phyloP scores from a whole-genome alignment of 495 filamentous ascomycete species.

The Penicillium taxi region DNA sequence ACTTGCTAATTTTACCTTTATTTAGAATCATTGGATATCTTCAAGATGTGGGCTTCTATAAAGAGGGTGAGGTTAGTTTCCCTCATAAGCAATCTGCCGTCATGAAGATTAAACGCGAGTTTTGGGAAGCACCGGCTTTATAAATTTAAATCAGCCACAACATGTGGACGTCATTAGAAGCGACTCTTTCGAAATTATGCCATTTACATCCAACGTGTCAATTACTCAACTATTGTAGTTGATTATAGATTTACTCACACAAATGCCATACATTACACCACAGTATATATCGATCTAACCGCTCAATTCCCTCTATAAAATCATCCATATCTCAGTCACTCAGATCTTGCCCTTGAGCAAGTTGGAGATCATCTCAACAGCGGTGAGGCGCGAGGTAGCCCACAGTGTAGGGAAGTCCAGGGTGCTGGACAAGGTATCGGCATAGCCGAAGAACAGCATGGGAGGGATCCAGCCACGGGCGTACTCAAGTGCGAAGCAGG shows the following conservation, averaged over 20 bases:
- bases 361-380: conserved; percentile 63
- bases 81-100: conserved; percentile 90
- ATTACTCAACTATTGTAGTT: too few species aligned
- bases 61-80: conserved; percentile 80
- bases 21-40: conserved; percentile 68
- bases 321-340: conserved; percentile 2
- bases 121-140: conserved; percentile 71
- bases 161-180: too few species aligned
- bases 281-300: not conserved
- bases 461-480: conserved; percentile 84
- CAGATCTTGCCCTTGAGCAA: conserved; percentile 65
- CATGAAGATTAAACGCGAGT: conserved; percentile 73
- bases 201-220: too few species aligned
- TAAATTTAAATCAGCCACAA: too few species aligned
- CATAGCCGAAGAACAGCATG: conserved; percentile 82
- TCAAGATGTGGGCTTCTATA: conserved; percentile 69
- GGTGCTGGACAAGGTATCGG: conserved; percentile 67
- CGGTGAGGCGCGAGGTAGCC: conserved; percentile 64
- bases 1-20: conserved; percentile 6
- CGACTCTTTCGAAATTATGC: too few species aligned
- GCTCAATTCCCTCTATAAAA: not conserved
- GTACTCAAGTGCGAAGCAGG: conserved; percentile 83
- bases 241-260: too few species aligned
- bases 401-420: conserved; percentile 73
- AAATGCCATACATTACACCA: too few species aligned